Base-by-base conservation (phyloP, 257 asterid species). In the Fraxinus quadrangulata region DNA sequence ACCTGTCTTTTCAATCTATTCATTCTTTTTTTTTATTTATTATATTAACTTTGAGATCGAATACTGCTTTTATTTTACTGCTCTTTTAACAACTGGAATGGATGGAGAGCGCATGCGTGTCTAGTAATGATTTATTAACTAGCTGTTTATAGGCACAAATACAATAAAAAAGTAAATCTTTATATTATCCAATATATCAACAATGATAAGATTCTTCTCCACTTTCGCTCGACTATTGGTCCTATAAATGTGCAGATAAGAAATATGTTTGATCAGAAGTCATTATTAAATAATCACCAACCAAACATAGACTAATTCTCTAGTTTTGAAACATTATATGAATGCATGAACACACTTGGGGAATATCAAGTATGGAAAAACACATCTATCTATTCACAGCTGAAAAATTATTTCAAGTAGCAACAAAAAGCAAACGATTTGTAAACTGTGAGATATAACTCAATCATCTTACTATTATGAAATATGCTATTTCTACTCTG, bases 381-480 rank as follows among this genome's bases (percentile, higher is more conserved):
- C 34, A 63, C 19, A 26, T 63, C 69, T 63, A 63, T 24, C 17
- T 63, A 63, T 63, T 63, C 33, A 63, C 69, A 26, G 69, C 69
- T 10, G 69, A 63, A 63, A 63, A 63, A 11, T 63, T 24, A 24
- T 12, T 63, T 3, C 12, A 63, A 24, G 19, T 11, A 24, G 69
- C 67, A 59, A 21, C 24, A 59, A 12, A 63, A 63, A 63, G 31
- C 69, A 24, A 63, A 34, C 31, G 19, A 63, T 23, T 63, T 10
- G 34, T 63, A 24, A 26, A 9, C 33, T 9, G 11, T 63, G 36
- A 63, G 67, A 59, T 0, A 23, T 5, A 59, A n/a, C 28, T 3
- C 69, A 23, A 63, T 63, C 16, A 21, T 63, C 68, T 26, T 63
- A 63, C 54, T 3, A 63, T 10, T 26, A 63, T 26, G 17, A 63